Conservation (phyloP, 2,329 filamentous ascomycete species). For the Pseudogymnoascus sp. region DNA sequence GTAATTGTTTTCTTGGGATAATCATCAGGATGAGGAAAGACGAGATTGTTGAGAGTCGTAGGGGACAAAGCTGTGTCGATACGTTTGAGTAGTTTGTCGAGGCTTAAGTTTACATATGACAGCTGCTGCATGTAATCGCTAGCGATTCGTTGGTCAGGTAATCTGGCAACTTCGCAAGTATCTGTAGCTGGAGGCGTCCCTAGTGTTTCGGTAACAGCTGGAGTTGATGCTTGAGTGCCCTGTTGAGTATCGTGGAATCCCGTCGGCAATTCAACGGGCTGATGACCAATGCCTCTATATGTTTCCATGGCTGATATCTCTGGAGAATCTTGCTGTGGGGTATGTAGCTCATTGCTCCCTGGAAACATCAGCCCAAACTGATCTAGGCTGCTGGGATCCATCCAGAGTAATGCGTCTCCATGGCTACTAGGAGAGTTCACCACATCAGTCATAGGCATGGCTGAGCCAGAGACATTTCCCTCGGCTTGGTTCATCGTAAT, state of each 20-base stretch:
- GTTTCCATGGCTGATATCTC: not conserved
- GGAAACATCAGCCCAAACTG: not conserved
- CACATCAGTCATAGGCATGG: not conserved
- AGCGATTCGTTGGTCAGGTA: not conserved
- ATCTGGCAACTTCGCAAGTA: not conserved
- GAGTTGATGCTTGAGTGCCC: not conserved
- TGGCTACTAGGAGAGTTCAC: not conserved
- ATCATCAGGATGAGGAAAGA: not conserved
- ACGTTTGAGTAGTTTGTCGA: not conserved
- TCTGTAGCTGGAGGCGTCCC: not conserved
- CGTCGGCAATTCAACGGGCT: not conserved
- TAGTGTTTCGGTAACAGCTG: not conserved
- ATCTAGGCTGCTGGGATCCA: not conserved
- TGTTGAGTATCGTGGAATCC: not conserved
- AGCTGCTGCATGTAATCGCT: constrained; percentile 3
- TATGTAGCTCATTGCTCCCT: not conserved
- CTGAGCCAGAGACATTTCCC: not conserved
- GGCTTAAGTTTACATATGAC: not conserved
- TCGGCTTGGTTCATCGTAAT: not conserved
- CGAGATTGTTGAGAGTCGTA: not conserved
- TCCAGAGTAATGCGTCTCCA: not conserved
- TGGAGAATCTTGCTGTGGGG: not conserved
- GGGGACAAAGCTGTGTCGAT: not conserved
- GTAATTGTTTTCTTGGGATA: constrained; percentile 1
- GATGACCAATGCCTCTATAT: not conserved